Base-by-base conservation (phyloP, 2,329 filamentous ascomycete species). In the Hortaea werneckii region DNA sequence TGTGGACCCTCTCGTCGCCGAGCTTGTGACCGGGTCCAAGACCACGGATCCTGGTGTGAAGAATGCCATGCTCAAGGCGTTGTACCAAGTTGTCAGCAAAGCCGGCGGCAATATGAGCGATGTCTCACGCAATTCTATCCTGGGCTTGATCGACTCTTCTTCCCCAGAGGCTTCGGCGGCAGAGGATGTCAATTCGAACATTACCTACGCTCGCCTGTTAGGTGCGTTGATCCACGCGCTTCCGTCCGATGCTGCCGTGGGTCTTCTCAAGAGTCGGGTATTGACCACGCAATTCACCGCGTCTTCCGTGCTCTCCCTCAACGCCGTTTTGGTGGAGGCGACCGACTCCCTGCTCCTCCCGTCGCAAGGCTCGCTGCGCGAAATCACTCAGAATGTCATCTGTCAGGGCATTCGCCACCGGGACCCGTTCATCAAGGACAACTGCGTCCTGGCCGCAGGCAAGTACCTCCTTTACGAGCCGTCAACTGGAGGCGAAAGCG, bases 81-180 rank as follows among this genome's bases (percentile, higher is more conserved):
- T 98, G 40, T 95, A 94, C 62, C 90, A 96, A 62, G 92, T 98
- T 29, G 83, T 98, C 50, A 90, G 87, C 73, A 95, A 95, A 67
- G 90, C 89, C 12, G 92, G 92, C 45, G 76, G 76, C 47, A 95
- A 90, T 67, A 98, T 98, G 92, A 89, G 86, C 57, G 92, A 96
- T 58, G 72, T 82, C 20, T 95, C 90, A 41, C 82, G 89, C 45
- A 78, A 81, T 49, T 82, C 89, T n/a, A 87, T 98, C 27, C 72
- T 98, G 41, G 78, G 79, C 38, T 74, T 98, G 41, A 95, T 98
- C 59, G 92, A 96, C 64, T 81, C 81, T 55, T 88, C 95, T 50
- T 71, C 77, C 3, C 85, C 37, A 49, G 85, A 86, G 54, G 76
- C 76, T 40, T 20, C 20, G 20, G 20, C 20, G 20, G 20, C 20